Conservation (phyloP, 2,329 filamentous ascomycete species). For the Proliferodiscus dingleyae region DNA sequence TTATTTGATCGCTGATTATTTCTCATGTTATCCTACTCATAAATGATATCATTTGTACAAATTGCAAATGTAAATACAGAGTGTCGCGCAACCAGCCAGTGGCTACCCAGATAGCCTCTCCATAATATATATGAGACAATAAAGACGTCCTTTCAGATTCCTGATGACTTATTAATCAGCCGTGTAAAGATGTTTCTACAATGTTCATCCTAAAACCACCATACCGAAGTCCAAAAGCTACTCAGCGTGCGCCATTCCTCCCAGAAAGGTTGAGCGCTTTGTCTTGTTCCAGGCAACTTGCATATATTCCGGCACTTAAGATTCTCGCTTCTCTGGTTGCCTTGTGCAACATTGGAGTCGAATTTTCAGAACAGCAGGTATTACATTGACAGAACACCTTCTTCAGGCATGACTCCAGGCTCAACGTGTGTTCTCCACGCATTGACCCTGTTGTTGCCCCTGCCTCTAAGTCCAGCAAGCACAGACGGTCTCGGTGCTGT, state of each 20-base stretch:
- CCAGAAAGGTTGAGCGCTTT: no score
- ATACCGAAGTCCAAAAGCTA: no score
- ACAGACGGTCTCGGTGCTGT: conserved; percentile 15
- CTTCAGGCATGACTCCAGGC: conserved; percentile 25
- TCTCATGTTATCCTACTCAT: no score
- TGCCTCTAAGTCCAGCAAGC: conserved; percentile 26
- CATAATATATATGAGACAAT: not conserved
- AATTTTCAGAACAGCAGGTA: no score
- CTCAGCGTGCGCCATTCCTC: no score
- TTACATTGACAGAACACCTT: conserved; percentile 23
- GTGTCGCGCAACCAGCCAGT: not conserved
- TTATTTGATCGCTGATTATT: no score
- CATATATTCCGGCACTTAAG: no score
- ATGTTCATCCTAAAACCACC: no score
- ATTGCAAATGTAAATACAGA: not conserved
- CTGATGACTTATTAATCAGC: not conserved
- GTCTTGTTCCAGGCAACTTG: no score
- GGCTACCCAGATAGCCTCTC: not conserved
- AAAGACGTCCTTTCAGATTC: not conserved
- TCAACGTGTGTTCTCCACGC: conserved; percentile 30
- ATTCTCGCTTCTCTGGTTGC: no score
- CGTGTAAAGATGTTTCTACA: not conserved
- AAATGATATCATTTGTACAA: not conserved
- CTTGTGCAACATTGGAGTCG: no score
- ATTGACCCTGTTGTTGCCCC: conserved; percentile 25